Conservation (phyloP, 495 filamentous ascomycete genomes). For the Penicillium dipodomyicola region DNA sequence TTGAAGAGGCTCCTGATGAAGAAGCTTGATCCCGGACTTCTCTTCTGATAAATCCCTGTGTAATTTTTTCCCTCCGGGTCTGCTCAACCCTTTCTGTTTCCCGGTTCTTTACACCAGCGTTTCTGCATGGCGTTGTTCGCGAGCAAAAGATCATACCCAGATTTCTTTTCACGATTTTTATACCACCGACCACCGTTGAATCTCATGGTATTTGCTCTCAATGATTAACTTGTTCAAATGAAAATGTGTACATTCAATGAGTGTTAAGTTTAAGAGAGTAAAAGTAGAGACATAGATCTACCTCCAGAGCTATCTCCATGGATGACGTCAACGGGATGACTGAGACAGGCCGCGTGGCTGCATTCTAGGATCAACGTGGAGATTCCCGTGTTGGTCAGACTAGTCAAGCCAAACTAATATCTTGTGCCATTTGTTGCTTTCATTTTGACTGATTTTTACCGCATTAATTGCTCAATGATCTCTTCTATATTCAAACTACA, state of each 20-base stretch:
- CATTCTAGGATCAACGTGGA: background rate
- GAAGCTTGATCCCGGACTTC: conserved; percentile 20
- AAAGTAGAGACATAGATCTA: background rate
- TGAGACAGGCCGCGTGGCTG: background rate
- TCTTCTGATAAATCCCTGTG: conserved; percentile 7
- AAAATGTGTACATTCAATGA: conserved; percentile 6
- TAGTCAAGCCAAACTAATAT: background rate
- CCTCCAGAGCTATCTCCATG: background rate
- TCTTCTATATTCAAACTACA: background rate
- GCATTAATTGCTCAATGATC: background rate
- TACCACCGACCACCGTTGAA: conserved; percentile 11
- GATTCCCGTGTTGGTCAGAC: background rate
- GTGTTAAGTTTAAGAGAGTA: background rate
- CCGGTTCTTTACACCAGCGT: conserved; percentile 23
- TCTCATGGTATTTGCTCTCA: conserved; percentile 2
- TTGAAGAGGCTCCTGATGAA: conserved; percentile 49
- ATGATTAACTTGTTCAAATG: background rate
- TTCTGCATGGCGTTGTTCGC: conserved; percentile 30
- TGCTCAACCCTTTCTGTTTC: conserved; percentile 7
- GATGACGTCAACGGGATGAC: too few species aligned
- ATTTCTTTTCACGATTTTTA: conserved; percentile 17
- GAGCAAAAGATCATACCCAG: conserved; percentile 38
- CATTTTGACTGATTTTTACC: background rate
- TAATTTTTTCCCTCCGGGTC: conserved; percentile 1
- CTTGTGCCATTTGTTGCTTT: background rate